Base-by-base conservation (phyloP, 805 yeast genomes). In the Candida easanensis region DNA sequence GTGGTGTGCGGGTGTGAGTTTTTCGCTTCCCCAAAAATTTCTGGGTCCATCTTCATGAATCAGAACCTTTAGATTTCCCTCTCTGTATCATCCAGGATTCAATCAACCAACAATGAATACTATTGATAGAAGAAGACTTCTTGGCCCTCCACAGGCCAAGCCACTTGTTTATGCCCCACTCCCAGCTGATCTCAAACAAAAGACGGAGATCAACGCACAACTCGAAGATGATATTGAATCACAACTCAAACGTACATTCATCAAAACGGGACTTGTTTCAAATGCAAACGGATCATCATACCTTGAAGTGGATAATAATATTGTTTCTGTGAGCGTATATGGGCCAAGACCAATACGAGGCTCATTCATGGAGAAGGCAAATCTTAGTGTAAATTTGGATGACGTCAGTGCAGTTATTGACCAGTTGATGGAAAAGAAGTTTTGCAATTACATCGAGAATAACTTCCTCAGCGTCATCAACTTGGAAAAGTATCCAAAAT, bases 271-370 rank as follows among this genome's bases (percentile, higher is more conserved):
- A 5, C 65, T 82, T 27, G 73, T 85, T 26, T 73, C 78, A 26
- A 84, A 84, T 55, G 81, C 89, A 41, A 81, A 80, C 55, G 97
- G 98, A 3, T 88, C 96, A 17, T 76, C 95, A 3, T 86, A 84
- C 52, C 58, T 88, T 17, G 97, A 90, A 61, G 66, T 71, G 0
- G 85, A 77, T 25, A 55, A 54, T 4, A 58, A 58, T 27, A 54
- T 58, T 11, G 72, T 77, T 20, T 76, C 77, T 20, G 83, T 84
- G 1, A 74, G 88, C 4, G 81, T 91, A 0, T 86, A 81, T 63
- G 98, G 98, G 0, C 98, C 98, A 4, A 73, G 89, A 51, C 97
- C 98, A 7, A 80, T 78, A 48, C 71, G 86, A 47, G 88, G 88
- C 2, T 76, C 87, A 4, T 87, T 83, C 60, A 71, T 77, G 30